Percentiles rank a stretch among this genome's conserved stretches.
phyloP scores from a whole-genome alignment of 371 early-diverging fungal genomes.

The Basidiobolus heterosporus region DNA sequence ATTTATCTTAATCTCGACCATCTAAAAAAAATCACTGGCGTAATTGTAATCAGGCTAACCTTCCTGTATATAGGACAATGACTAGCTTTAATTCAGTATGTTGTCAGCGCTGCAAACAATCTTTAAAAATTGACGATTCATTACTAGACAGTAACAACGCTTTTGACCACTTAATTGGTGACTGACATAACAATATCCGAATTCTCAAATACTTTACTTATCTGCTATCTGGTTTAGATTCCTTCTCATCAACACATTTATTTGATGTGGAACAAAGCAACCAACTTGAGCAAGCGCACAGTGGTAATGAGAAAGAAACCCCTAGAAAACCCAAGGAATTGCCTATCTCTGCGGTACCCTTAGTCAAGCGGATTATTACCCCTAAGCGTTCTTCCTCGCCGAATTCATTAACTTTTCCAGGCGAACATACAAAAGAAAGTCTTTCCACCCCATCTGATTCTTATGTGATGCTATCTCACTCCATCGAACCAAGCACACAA shows the following conservation, averaged over 20 bases:
- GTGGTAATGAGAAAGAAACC: neutral
- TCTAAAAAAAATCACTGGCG: too few relatives aligned
- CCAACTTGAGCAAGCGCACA: slow-evolving; percentile 2
- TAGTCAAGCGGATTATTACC: neutral
- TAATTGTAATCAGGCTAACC: too few relatives aligned
- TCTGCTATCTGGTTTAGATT: too few relatives aligned
- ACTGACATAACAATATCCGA: slow-evolving; percentile 11
- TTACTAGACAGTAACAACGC: slow-evolving; percentile 29
- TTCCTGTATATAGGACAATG: too few relatives aligned
- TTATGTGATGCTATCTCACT: slow-evolving; percentile 18
- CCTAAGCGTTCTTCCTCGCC: too few relatives aligned
- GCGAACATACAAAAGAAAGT: too few relatives aligned
- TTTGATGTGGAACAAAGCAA: slow-evolving; percentile 9
- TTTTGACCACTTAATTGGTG: slow-evolving; percentile 19
- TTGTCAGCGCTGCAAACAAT: slow-evolving; percentile 41
- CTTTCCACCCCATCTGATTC: slow-evolving; percentile 13
- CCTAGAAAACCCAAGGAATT: neutral
- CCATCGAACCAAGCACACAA: slow-evolving; percentile 10
- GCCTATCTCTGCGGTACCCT: neutral
- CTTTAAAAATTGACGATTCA: slow-evolving; percentile 36
- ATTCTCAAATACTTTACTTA: too few relatives aligned
- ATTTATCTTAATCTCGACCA: too few relatives aligned
- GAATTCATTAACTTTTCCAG: too few relatives aligned
- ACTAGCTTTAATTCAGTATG: slow-evolving; percentile 2
- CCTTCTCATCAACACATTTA: slow-evolving; percentile 2